Base-by-base conservation (phyloP, 352 stramenopile genomes). In the Globisporangium camurandrum region DNA sequence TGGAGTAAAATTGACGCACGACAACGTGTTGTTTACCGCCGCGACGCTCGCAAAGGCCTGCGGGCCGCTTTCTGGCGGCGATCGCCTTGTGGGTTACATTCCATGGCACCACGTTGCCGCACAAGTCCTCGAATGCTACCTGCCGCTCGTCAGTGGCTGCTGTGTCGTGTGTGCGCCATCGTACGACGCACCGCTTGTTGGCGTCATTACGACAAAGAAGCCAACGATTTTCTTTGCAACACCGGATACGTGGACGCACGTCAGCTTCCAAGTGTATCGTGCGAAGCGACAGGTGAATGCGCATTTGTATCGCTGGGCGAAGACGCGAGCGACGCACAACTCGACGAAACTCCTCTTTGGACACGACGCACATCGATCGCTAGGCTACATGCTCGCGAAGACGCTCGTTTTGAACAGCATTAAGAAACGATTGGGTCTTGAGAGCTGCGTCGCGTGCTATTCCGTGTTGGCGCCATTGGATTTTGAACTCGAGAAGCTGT, bases 11-110 rank as follows among this genome's bases (percentile, higher is more conserved):
- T 41, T 93, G 0, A 86, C 79, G n/a, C 82, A 93, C 46, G 79
- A 93, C 64, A 93, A 93, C 31, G 67, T 87, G 10, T 65, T 93
- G 41, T 93, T 90, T 55, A 89, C 82, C 8, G 76, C 79, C 9
- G 62, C 72, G 14, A 75, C 72, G 2, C 66, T 93, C 28, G 77
- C 78, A 2, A 53, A 56, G 8, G 74, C 71, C 49, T 82, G 87
- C 46, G 78, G 76, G 0, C 67, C 84, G 20, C 48, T 84, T 2
- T 67, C 50, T 17, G 68, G 46, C 24, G 36, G 48, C 0, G 77
- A 93, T 46, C 71, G 74, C 8, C 49, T 88, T 1, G 67, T 91
- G 2, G 78, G 66, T 19, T 88, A 91, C 54, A 43, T 93, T 16
- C 78, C 75, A 8, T 63, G 91, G 34, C 57, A 88, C 40, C 76